Evolutionary conservation across 2,329 filamentous ascomycete genomes (phyloP), one percentile per base, ranked within the genome.

Genomic region (Cladosporium sphaerospermum): DNA sequence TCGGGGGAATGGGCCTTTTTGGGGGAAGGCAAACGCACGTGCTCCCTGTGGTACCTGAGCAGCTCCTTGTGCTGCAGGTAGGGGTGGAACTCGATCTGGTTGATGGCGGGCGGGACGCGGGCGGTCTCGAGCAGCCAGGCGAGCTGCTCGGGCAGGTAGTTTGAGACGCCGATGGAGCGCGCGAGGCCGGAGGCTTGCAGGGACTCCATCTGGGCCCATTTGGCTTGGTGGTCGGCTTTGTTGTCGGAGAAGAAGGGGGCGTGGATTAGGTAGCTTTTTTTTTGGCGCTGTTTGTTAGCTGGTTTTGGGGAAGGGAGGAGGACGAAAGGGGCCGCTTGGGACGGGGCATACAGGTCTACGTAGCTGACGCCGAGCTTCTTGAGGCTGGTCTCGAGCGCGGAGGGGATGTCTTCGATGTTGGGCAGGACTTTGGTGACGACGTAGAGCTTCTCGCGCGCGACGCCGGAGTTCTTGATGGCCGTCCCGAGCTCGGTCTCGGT

Each of bases 51-150:
- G 67, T 78, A 82, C 11, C 76, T 71, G 7, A 84, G 67, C 28
- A 88, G 69, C 14, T 78, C 73, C 2, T 71, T 70, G 64, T 81
- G 84, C 64, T 85, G 84, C 9, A 87, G 74, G 61, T 84, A 85
- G 2, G 84, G 82, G 66, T 87, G 83, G 48, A 81, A 81, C 66
- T 87, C 84, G 57, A 87, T 81, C 69, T 87, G 84, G 69, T 87
- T 86, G 60, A 79, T 78, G 2, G 80, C 80, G 1, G 84, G 84
- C 1, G 73, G 69, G 9, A 82, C 73, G 37, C 70, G 76, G n/a
- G 78, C 77, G 0, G 71, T 74, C 51, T 75, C 75, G 49, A 81
- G 68, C 16, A 79, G 75, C 9, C 75, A 73, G 43, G 81, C 74
- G 14, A 85, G 70, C 54, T 85, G 77, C 18, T 69, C 64, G 19